Evolutionary conservation across 331 rosid genomes (phyloP).

Genomic region (Pyrus hybrid): DNA sequence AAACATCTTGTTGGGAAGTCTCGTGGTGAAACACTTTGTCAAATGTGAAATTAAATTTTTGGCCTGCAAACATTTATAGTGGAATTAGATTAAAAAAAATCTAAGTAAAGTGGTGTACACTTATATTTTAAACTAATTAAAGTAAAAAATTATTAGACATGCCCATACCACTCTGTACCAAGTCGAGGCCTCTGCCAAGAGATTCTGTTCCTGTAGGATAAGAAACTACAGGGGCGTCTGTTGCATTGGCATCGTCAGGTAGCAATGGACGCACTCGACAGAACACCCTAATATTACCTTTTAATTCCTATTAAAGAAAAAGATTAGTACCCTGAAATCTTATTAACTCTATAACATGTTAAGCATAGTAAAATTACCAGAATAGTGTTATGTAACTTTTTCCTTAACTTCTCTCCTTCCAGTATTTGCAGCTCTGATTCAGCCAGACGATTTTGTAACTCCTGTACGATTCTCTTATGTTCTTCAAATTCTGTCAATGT

Average conservation of each 20-base stretch:
- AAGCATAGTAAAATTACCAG: conserved; percentile 34
- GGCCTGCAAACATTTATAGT: conserved; percentile 40
- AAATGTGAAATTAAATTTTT: conserved; percentile 74
- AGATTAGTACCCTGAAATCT: neutral
- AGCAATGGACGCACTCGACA: conserved; percentile 91
- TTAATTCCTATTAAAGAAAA: conserved; percentile 45
- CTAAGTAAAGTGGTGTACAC: neutral
- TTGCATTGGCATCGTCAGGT: conserved; percentile 61
- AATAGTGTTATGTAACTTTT: conserved; percentile 76
- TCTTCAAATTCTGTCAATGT: conserved; percentile 51
- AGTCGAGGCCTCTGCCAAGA: conserved; percentile 75
- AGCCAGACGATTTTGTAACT: conserved; percentile 51
- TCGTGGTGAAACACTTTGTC: conserved; percentile 82
- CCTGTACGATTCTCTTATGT: conserved; percentile 38
- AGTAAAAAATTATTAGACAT: neutral
- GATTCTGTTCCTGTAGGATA: conserved; percentile 77
- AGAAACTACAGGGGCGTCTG: conserved; percentile 49
- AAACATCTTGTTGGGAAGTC: conserved; percentile 81
- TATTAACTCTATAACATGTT: neutral
- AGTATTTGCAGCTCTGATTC: conserved; percentile 52
- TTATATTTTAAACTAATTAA: neutral
- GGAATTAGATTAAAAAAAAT: neutral
- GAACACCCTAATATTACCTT: conserved; percentile 94
- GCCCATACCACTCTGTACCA: conserved; percentile 61
- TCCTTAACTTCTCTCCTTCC: conserved; percentile 74